Base-by-base conservation (phyloP, 2,329 filamentous ascomycete genomes). In the Fusarium odoratissimum region DNA sequence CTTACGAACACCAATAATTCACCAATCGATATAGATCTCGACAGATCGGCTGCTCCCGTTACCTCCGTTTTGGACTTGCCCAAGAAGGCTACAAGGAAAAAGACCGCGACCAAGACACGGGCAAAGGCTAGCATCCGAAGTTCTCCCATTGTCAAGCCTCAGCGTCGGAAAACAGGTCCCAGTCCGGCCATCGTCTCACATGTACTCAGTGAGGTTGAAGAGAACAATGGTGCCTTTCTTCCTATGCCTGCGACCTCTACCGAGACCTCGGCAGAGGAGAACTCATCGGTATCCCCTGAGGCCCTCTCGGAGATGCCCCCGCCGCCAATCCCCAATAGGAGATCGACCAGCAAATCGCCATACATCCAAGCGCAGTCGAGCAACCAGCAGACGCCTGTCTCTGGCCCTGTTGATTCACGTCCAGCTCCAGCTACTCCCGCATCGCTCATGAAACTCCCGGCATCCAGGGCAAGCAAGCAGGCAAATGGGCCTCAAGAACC, bases 391-490 rank as follows among this genome's bases (percentile, higher is more conserved):
- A 77, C 78, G 33, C 76, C 76, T 6, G 46, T 67, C 33, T 64
- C 71, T 8, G 64, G 41, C 31, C 76, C 78, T 8, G 65, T 69
- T 23, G 78, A 78, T 38, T 62, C 57, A 14, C 76, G 82, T 28
- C 85, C 84, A 57, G 84, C 83, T 75, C 89, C 90, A 51, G 84
- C 83, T 75, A 89, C 91, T 58, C 93, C 93, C 2, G 94, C 95
- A 13, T 97, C 95, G 11, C 83, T 97, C 65, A 97, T 98, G 93
- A 92, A 90, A 76, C 86, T 95, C 46, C 87, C 86, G 7, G 86
- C 87, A 31, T 88, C 88, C 76, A 85, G 85, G 75, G 81, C 84
- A 58, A 88, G 87, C 70, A 86, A 85, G 35, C 70, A 73, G 19
- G 82, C 86, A 35, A 78, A 82, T 68, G 79, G 80, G 67, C 74